Base-by-base conservation (phyloP, 352 stramenopile genomes). In the Phytophthora litchii region DNA sequence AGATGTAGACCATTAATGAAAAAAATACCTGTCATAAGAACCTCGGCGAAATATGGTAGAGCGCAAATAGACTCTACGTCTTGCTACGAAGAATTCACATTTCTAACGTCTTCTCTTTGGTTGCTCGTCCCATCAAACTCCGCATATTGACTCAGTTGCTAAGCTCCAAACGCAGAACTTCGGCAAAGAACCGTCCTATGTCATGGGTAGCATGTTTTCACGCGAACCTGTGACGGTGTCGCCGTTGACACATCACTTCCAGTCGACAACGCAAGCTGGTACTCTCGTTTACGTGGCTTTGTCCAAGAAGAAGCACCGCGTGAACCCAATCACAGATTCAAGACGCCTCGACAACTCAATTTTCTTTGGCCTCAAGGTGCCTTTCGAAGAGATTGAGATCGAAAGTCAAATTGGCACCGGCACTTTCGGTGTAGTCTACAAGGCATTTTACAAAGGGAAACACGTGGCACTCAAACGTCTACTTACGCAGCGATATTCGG, bases 401-500 rank as follows among this genome's bases (percentile, higher is more conserved):
- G 76, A 88, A 42, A 74, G 76, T 42, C 74, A 81, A 62, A 84
- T 92, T 53, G 83, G 80, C 31, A 81, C 74, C 13, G 80, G 83
- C 42, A 92, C 85, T 46, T 92, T 92, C 55, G 83, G 83, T 21
- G 79, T 86, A 4, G 80, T 92, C n/a, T 92, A 90, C 70, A 88
- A 90, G 53, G 82, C 78, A 2, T 73, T 85, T 50, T 89, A 81
- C 76, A 83, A 88, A 49, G 78, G 80, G 50, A 92, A 89, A 57
- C 78, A 81, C 42, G 56, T 92, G 34, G 83, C 83, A 9, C 67
- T 90, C 53, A 92, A 92, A 64, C 75, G 76, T 23, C 62, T 92
- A 14, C 62, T 87, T 12, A 66, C 79, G 32, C 67, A 83, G 45
- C 69, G 83, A 27, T 78, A 80, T 54, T 83, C 74, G 23, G 64